Percentiles rank a stretch among this genome's conserved stretches.
phyloP scores from a whole-genome alignment of 2,329 filamentous ascomycete species.

The Amauroascus niger region DNA sequence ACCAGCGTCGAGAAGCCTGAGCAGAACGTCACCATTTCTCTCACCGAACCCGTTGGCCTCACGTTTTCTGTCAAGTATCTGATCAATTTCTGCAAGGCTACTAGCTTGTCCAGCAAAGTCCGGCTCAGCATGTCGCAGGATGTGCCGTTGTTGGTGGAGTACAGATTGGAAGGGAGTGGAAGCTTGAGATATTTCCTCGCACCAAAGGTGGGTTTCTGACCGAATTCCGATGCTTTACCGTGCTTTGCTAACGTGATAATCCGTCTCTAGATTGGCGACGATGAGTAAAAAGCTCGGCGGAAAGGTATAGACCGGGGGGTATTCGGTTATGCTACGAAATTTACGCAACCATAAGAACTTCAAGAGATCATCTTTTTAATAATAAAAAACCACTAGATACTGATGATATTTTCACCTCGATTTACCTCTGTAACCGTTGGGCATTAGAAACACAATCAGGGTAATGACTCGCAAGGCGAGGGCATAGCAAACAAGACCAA shows the following conservation, averaged over 20 bases:
- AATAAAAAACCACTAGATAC: background rate
- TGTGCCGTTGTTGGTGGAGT: constrained; percentile 92
- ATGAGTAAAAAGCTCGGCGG: constrained; percentile 37
- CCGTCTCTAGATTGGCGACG: constrained; percentile 51
- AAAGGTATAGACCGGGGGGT: background rate
- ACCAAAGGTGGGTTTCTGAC: constrained; percentile 65
- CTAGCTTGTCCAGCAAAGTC: constrained; percentile 68
- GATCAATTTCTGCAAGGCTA: constrained; percentile 99
- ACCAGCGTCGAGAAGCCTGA: constrained; percentile 82
- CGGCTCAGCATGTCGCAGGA: constrained; percentile 93
- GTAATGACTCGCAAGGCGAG: too few species aligned
- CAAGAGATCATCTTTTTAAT: background rate
- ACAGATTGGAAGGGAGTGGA: constrained; percentile 67
- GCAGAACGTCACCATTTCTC: constrained; percentile 75
- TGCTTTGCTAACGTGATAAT: constrained; percentile 28
- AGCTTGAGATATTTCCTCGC: constrained; percentile 96
- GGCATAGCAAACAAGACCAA: too few species aligned
- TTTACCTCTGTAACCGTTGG: too few species aligned
- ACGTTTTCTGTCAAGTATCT: constrained; percentile 99
- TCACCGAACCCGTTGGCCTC: constrained; percentile 83
- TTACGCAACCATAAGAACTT: background rate
- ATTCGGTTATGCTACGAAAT: background rate
- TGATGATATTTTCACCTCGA: too few species aligned
- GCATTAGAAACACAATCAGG: too few species aligned
- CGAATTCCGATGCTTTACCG: background rate